phyloP scores from a whole-genome alignment of 2,329 filamentous ascomycete species.

The Beauveria sp. region DNA sequence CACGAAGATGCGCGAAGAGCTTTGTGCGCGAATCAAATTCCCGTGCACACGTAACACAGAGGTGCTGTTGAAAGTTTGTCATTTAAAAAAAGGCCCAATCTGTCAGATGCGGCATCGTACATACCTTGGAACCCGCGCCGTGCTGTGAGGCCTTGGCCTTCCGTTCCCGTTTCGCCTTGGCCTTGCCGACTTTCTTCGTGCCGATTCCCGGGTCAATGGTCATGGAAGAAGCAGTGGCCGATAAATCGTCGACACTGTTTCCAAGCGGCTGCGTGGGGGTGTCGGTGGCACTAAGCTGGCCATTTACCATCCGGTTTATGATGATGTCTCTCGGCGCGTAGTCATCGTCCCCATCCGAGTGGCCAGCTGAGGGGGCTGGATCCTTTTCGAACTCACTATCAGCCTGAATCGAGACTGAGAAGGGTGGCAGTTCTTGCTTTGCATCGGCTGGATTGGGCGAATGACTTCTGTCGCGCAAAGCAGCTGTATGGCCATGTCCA shows the following conservation, averaged over 20 bases:
- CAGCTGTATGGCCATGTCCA: not conserved
- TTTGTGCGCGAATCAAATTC: slow-evolving; percentile 56
- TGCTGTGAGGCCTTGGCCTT: slow-evolving; percentile 33
- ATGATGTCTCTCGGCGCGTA: slow-evolving; percentile 40
- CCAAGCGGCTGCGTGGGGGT: not conserved
- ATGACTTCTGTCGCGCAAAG: not conserved
- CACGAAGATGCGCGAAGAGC: slow-evolving; percentile 66
- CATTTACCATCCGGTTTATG: slow-evolving; percentile 29
- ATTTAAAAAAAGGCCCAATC: not conserved
- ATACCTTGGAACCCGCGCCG: slow-evolving; percentile 26
- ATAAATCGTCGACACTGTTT: slow-evolving; percentile 8
- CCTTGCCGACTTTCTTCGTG: slow-evolving; percentile 40
- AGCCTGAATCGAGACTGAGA: not conserved
- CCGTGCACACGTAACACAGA: slow-evolving; percentile 38
- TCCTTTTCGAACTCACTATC: not conserved
- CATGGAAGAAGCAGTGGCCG: slow-evolving; percentile 16
- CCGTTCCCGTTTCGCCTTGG: slow-evolving; percentile 43
- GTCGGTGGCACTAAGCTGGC: too few species aligned
- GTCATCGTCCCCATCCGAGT: slow-evolving; percentile 25
- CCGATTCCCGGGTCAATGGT: slow-evolving; percentile 19
- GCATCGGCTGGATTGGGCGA: not conserved
- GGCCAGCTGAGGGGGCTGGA: not conserved
- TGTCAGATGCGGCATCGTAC: not conserved
- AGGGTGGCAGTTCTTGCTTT: not conserved
- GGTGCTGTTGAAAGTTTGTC: slow-evolving; percentile 23